Evolutionary conservation across 352 stramenopile genomes (phyloP).

Genomic region (Globisporangium irregulare): DNA sequence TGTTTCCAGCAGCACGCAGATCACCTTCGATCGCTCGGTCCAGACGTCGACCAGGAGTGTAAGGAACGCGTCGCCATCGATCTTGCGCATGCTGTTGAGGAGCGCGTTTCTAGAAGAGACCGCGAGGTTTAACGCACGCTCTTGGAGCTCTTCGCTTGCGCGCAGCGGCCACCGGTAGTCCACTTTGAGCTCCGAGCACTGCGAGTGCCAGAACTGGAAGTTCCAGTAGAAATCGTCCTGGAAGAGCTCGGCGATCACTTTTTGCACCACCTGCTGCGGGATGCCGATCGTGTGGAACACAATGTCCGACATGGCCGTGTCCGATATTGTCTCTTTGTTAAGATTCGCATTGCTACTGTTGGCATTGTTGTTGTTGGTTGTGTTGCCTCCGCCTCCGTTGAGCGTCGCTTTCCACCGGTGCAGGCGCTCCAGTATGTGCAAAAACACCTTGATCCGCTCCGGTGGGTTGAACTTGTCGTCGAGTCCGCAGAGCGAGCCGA

Average conservation of each 20-base stretch:
- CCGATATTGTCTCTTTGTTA: not conserved
- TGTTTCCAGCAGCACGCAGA: constrained; percentile 47
- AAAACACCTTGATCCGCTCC: constrained; percentile 65
- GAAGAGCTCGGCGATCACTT: constrained; percentile 68
- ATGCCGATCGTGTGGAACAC: constrained; percentile 76
- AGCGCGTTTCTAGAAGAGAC: constrained; percentile 49
- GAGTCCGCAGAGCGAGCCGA: constrained; percentile 61
- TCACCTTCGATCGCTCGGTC: constrained; percentile 47
- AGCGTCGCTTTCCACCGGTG: constrained; percentile 44
- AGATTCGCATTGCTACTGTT: constrained; percentile 10
- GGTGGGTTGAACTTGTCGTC: constrained; percentile 53
- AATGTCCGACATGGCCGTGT: constrained; percentile 33
- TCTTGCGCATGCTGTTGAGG: constrained; percentile 60
- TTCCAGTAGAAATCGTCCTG: constrained; percentile 77
- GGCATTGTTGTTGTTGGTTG: constrained; percentile 13
- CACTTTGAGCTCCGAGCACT: constrained; percentile 57
- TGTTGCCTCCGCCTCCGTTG: not conserved
- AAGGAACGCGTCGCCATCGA: constrained; percentile 73
- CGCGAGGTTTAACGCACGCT: constrained; percentile 37
- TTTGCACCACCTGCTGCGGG: constrained; percentile 46
- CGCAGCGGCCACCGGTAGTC: constrained; percentile 44
- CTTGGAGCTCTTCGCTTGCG: constrained; percentile 63
- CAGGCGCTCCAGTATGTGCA: constrained; percentile 61
- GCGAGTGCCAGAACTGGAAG: constrained; percentile 66
- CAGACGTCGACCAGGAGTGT: constrained; percentile 61